Base-by-base conservation (phyloP, 345 rosid genomes). In the Erodium maritimum region DNA sequence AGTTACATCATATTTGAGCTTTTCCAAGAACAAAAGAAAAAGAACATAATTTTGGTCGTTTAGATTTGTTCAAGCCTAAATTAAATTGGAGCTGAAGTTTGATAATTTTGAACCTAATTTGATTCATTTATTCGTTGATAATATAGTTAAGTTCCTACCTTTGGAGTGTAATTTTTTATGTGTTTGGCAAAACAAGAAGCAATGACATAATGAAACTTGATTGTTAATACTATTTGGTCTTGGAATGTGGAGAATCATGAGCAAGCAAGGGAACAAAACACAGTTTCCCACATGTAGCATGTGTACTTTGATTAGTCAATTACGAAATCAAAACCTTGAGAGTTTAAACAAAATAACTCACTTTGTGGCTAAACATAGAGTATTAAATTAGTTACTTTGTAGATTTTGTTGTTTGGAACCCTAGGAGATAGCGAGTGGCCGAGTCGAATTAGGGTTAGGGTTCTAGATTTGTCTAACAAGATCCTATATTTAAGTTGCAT, bases 251-350 rank as follows among this genome's bases (percentile, higher is more conserved):
- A 56, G 62, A 58, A 42, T 23, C 19, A 46, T 46, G n/a, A n/a
- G n/a, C n/a, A n/a, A 37, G 52, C 61, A 60, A 37, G 67, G 66
- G 72, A 73, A 79, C 59, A 67, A 56, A 77, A 75, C 90, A 77
- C 86, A 64, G 93, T 83, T 84, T 74, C 88, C 97, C 88, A 82
- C 95, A 76, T 73, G 90, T 58, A 64, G 77, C 90, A 82, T 81
- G 88, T 87, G 85, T 64, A 54, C 71, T 51, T 69, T 75, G 76
- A 79, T 72, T 67, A 73, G 71, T 78, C 73, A 67, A 75, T 71
- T 65, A 66, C 55, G 42, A 65, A 55, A 70, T 63, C 62, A 37
- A n/a, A 17, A 66, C 23, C 19, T 29, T 9, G 50, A 51, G 50
- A 66, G 56, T 69, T 72, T 59, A 74, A 65, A 29, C 69, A 75